Base-by-base conservation (phyloP, 2,329 filamentous ascomycete species). In the Fusarium clavum region DNA sequence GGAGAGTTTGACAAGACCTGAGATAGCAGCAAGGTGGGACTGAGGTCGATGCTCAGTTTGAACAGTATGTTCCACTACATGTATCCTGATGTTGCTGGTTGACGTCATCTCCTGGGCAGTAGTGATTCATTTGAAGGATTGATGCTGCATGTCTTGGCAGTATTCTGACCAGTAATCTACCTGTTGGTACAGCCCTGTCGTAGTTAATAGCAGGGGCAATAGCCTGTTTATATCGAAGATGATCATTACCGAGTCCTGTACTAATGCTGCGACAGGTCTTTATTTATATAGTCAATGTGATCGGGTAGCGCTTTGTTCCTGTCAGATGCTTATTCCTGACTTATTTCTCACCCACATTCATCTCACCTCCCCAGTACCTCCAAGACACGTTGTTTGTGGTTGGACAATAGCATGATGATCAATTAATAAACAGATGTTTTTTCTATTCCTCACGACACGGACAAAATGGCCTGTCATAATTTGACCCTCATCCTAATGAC, bases 401-500 rank as follows among this genome's bases (percentile, higher is more conserved):
- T 18, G 16, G 16, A 10, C 8, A 3, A 3, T 18, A 34, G 8
- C 16, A 18, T 34, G 5, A 18, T 34, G 32, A 10, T 9, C 5
- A 10, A 18, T 34, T 6, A 6, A 34, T 34, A 18, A 34, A 34
- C 4, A 10, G 2, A 18, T 10, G 2, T 18, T 18, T 8, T 8
- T 34, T 5, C 5, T 10, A 34, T 18, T 10, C 9, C 5, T 3
- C 2, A 2, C 5, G 16, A 34, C 9, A 18, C 10, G 16, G 4
- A 4, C 34, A n/a, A 38, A 12, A 38, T 38, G 34, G 18, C 18
- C 0, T 38, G 34, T 1, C 18, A 38, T 3, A n/a, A 7, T 7
- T n/a, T 12, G 0, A n/a, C 34, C 18, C 34, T 38, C 3, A 12
- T 27, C 4, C 16, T 69, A 1, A 69, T 69, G 67, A 38, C 44